Evolutionary conservation across 257 asterid species (phyloP).

Genomic region (Solanum tarapatanum): DNA sequence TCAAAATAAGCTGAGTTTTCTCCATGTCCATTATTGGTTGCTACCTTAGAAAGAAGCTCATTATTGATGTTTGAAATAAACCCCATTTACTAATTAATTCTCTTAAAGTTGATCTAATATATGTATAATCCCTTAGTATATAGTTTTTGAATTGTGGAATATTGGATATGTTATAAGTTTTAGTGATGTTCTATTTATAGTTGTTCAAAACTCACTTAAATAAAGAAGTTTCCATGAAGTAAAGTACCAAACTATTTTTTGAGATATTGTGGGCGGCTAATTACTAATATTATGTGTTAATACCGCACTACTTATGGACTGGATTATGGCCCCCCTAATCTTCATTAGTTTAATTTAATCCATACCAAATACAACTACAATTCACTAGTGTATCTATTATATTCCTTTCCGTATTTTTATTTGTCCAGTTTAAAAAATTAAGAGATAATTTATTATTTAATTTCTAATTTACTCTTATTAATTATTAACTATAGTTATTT

Average conservation of each 20-base stretch:
- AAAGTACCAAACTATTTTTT: neutral
- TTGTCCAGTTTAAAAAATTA: too few species aligned
- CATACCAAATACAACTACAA: neutral
- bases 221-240: neutral
- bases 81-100: neutral
- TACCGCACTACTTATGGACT: neutral
- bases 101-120: neutral
- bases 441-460: too few species aligned
- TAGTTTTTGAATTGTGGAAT: neutral
- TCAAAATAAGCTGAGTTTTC: conserved; percentile 3
- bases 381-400: neutral
- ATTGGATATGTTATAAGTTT: neutral
- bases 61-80: neutral
- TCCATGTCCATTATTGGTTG: neutral
- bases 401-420: too few species aligned
- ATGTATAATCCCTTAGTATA: neutral
- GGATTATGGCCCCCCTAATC: neutral
- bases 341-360: neutral
- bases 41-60: neutral
- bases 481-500: too few species aligned
- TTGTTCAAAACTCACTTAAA: neutral
- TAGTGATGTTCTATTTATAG: neutral
- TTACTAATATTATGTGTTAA: neutral
- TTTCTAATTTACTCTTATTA: too few species aligned
- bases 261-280: neutral